Conservation (phyloP, 2,329 filamentous ascomycete species). For the Alternaria triticimaculans region DNA sequence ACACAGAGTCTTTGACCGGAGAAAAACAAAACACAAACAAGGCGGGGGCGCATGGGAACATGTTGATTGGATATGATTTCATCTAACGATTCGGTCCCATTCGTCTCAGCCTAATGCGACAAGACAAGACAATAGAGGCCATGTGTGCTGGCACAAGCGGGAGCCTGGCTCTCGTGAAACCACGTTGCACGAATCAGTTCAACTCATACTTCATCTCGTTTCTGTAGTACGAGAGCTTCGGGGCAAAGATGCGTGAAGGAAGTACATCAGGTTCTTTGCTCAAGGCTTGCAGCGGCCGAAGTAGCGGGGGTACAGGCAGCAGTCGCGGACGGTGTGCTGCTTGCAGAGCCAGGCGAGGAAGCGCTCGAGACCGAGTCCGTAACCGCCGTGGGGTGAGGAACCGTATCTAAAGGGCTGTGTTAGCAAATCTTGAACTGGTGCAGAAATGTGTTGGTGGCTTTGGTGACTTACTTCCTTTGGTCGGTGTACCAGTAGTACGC, state of each 20-base stretch:
- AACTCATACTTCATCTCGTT: slow-evolving; percentile 7
- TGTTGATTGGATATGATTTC: slow-evolving; percentile 6
- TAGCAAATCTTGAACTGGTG: slow-evolving; percentile 18
- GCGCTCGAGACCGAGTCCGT: slow-evolving; percentile 89
- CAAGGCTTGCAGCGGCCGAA: slow-evolving; percentile 82
- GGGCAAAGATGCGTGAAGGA: not conserved
- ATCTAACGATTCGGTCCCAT: slow-evolving; percentile 6
- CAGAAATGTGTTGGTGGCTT: not conserved
- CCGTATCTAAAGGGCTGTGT: slow-evolving; percentile 70
- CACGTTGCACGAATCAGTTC: slow-evolving; percentile 3
- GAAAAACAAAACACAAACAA: not conserved
- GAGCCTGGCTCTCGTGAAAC: not conserved
- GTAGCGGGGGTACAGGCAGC: slow-evolving; percentile 79
- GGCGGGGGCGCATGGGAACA: not conserved
- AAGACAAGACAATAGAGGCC: not conserved
- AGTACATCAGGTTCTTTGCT: slow-evolving; percentile 11
- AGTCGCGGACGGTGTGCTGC: slow-evolving; percentile 70
- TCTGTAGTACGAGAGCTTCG: slow-evolving; percentile 12
- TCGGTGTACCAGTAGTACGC: slow-evolving; percentile 99
- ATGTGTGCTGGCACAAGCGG: not conserved
- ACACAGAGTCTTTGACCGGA: not conserved
- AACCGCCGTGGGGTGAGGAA: slow-evolving; percentile 88
- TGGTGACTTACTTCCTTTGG: slow-evolving; percentile 81
- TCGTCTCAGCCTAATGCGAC: slow-evolving; percentile 9
- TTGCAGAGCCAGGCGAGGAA: slow-evolving; percentile 73